Percentiles rank a stretch among this genome's conserved stretches.
Conservation (phyloP, 164 flowering plant genomes). For the Annona cherimola region DNA sequence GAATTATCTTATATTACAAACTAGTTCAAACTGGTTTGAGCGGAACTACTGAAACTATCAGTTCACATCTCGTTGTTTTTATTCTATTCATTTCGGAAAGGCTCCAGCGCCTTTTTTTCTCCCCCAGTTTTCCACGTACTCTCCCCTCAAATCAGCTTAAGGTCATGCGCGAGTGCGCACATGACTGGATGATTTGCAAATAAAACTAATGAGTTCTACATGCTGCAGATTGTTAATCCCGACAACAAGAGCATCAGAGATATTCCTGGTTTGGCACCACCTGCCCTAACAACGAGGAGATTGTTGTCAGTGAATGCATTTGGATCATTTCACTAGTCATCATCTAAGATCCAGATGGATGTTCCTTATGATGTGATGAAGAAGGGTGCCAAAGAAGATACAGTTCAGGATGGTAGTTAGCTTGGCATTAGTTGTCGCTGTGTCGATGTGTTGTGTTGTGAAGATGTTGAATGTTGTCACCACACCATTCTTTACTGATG, state of each 20-base stretch:
- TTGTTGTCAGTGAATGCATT: conserved; percentile 37
- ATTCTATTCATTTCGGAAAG: too few species aligned
- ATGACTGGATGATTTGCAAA: too few species aligned
- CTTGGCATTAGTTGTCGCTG: not conserved
- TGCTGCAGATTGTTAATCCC: conserved; percentile 72
- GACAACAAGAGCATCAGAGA: conserved; percentile 79
- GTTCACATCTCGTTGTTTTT: too few species aligned
- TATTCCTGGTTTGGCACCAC: conserved; percentile 97
- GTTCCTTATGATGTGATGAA: not conserved
- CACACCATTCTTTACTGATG: not conserved
- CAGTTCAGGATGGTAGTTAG: not conserved
- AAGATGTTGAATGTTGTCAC: not conserved
- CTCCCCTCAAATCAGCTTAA: too few species aligned
- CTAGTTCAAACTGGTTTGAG: too few species aligned
- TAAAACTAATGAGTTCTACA: not conserved
- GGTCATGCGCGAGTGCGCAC: too few species aligned
- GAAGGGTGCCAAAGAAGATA: not conserved
- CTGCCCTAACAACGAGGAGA: conserved; percentile 76
- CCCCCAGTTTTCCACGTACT: too few species aligned
- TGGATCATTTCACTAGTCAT: conserved; percentile 16
- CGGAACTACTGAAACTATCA: too few species aligned
- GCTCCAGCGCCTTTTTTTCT: too few species aligned
- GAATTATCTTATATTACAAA: too few species aligned
- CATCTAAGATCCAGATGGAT: not conserved
- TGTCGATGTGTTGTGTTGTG: not conserved